Base-by-base conservation (phyloP, 108 stramenopile genomes). In the Nitzschia inconspicua region DNA sequence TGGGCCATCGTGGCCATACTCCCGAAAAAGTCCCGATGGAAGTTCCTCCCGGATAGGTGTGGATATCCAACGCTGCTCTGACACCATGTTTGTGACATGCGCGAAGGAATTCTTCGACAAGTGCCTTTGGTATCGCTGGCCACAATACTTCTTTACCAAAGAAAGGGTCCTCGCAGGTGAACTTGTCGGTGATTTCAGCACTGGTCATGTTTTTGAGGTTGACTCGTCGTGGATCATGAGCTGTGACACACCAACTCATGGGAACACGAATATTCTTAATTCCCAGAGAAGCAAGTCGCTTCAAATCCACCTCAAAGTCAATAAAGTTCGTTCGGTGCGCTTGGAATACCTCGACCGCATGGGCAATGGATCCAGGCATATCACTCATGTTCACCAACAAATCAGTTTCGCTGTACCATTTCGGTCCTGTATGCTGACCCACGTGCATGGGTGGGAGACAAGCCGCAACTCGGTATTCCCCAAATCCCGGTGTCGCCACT, bases 391-490 rank as follows among this genome's bases (percentile, higher is more conserved):
- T 57, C 41, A 35, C 48, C 42, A 85, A 79, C 40, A 89, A 57
- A 60, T 89, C 88, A n/a, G 88, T 89, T 68, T 89, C 88, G 25
- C 70, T 63, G 44, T 81, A 75, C 84, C 84, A 88, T 20, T 16
- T 71, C 5, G 84, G 84, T 6, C 83, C 86, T 6, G 83, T 87
- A 22, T 56, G 49, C 6, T 26, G n/a, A 41, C 60, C 58, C 11
- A 73, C 57, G 42, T 83, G 80, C 48, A 89, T 37, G 7, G 88
- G 88, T 0, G 88, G 88, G 3, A 89, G 51, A 57, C 88, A 89
- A 3, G 54, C 35, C 5, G 79, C 88, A 3, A 76, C 80, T 13
- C 53, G 57, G 11, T 35, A 26, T 46, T 62, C 66, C 18, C 82
- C 79, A 2, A 13, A 32, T n/a, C 53, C 53, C 11, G 83, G 78